Percentiles rank a stretch among this genome's conserved stretches.
Evolutionary conservation across 2,329 filamentous ascomycete species (phyloP).

Genomic region (Coleophoma eucalyptorum): DNA sequence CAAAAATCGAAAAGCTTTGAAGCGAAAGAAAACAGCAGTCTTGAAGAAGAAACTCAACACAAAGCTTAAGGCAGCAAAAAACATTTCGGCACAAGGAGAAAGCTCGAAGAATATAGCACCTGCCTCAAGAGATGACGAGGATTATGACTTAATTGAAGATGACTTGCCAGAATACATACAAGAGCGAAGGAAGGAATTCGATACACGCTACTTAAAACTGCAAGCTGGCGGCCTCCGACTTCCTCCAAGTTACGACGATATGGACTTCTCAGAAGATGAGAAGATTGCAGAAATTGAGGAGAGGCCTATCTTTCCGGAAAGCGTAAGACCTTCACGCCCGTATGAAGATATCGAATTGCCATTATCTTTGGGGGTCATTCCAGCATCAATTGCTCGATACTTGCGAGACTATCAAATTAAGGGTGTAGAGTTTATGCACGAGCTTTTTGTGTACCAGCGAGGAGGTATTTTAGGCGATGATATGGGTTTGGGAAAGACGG

Average conservation of each 20-base stretch:
- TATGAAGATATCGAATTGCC: slow-evolving; percentile 74
- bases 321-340: slow-evolving; percentile 59
- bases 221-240: slow-evolving; percentile 68
- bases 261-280: slow-evolving; percentile 74
- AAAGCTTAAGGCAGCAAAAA: slow-evolving; percentile 36
- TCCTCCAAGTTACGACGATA: slow-evolving; percentile 71
- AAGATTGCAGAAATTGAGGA: slow-evolving; percentile 58
- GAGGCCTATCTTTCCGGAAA: slow-evolving; percentile 62
- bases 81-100: slow-evolving; percentile 16
- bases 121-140: slow-evolving; percentile 22
- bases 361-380: slow-evolving; percentile 76
- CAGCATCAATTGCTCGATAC: slow-evolving; percentile 86
- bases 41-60: slow-evolving; percentile 39
- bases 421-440: slow-evolving; percentile 81
- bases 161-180: slow-evolving; percentile 68
- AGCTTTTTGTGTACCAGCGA: slow-evolving; percentile 85
- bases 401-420: slow-evolving; percentile 87
- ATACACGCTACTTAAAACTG: slow-evolving; percentile 53
- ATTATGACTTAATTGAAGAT: slow-evolving; percentile 24
- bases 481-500: slow-evolving; percentile 96
- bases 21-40: slow-evolving; percentile 46
- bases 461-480: slow-evolving; percentile 85
- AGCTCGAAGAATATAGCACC: slow-evolving; percentile 18
- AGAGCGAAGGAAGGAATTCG: slow-evolving; percentile 65
- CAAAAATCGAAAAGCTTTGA: slow-evolving; percentile 52